These are phyloP conservation scores for Fonsecaea multimorphosa DNA, from an alignment of 2,329 filamentous ascomycete genomes.

Conservation along the genomic window DNA sequence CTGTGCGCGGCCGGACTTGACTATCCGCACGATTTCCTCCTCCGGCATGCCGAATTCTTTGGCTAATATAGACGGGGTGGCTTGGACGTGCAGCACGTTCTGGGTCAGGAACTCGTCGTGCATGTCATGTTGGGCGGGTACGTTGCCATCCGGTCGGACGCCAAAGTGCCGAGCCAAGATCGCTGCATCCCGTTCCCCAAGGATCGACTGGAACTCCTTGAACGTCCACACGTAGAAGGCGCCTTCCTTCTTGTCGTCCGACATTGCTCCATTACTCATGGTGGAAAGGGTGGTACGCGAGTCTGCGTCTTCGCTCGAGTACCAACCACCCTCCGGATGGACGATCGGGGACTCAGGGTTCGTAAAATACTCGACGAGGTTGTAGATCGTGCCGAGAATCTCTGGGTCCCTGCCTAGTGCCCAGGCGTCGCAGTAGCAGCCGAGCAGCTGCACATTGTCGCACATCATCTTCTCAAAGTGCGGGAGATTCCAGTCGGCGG, in stretches of 20 bases:
- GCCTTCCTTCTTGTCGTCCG: constrained; percentile 82
- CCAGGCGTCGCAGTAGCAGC: constrained; percentile 86
- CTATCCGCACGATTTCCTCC: constrained; percentile 70
- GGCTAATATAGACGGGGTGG: constrained; percentile 71
- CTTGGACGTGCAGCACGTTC: constrained; percentile 79
- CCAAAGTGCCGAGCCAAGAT: constrained; percentile 85
- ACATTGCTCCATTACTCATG: constrained; percentile 52
- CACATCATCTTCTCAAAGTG: constrained; percentile 98
- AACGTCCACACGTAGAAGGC: constrained; percentile 95
- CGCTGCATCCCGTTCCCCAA: constrained; percentile 70
- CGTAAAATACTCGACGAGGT: constrained; percentile 86
- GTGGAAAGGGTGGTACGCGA: constrained; percentile 68
- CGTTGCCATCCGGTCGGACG: constrained; percentile 82
- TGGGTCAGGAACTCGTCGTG: constrained; percentile 95
- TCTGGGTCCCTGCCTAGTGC: constrained; percentile 70
- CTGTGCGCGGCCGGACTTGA: constrained; percentile 70
- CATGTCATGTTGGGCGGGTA: constrained; percentile 79
- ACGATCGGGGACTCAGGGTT: constrained; percentile 66
- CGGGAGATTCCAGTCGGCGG: constrained; percentile 87
- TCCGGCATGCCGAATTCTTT: constrained; percentile 75
- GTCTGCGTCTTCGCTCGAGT: constrained; percentile 88
- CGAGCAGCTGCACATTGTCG: constrained; percentile 85
- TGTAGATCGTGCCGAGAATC: constrained; percentile 77
- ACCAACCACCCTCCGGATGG: constrained; percentile 74
- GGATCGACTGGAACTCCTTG: constrained; percentile 79